A percentile compares a stretch with the other conserved stretches of the same genome.
Conservation (phyloP, 768 basidiomycete genomes). For the Boletus huronensis region DNA sequence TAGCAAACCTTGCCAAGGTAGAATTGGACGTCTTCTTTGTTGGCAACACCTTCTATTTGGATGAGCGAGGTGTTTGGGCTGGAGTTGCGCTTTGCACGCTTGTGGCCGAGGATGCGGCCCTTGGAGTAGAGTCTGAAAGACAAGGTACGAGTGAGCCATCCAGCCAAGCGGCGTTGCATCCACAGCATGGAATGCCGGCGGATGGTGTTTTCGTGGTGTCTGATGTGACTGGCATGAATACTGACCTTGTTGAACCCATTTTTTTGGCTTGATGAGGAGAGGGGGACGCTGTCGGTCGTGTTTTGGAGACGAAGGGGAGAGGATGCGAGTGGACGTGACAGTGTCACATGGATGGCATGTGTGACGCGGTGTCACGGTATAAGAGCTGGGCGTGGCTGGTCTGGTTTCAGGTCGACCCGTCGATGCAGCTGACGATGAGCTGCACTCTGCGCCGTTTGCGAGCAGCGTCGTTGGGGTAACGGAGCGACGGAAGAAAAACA, state of each 20-base stretch:
- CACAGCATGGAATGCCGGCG: constrained; percentile 5
- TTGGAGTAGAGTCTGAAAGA: constrained; percentile 82
- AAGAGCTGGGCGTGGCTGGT: no score
- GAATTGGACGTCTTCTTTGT: constrained; percentile 92
- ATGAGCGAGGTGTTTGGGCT: constrained; percentile 94
- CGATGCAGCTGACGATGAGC: constrained; percentile 40
- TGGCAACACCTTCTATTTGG: constrained; percentile 95
- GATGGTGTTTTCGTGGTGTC: background rate
- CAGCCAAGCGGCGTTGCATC: constrained; percentile 10
- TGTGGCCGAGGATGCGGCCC: constrained; percentile 97
- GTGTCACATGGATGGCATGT: constrained; percentile 22
- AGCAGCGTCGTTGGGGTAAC: constrained; percentile 49
- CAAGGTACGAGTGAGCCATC: constrained; percentile 10
- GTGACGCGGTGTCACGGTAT: constrained; percentile 23
- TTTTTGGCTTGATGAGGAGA: constrained; percentile 40
- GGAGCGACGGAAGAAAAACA: constrained; percentile 56
- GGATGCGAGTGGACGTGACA: constrained; percentile 21
- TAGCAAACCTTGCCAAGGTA: constrained; percentile 93
- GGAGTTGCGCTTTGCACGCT: constrained; percentile 96
- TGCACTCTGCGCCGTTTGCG: constrained; percentile 45
- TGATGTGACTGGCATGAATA: constrained; percentile 8
- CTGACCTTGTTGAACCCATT: constrained; percentile 84
- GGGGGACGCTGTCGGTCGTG: constrained; percentile 24
- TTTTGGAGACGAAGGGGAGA: constrained; percentile 15
- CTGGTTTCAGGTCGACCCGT: no score